phyloP scores from a whole-genome alignment of 257 asterid genomes.

The Capsicum chinense region DNA sequence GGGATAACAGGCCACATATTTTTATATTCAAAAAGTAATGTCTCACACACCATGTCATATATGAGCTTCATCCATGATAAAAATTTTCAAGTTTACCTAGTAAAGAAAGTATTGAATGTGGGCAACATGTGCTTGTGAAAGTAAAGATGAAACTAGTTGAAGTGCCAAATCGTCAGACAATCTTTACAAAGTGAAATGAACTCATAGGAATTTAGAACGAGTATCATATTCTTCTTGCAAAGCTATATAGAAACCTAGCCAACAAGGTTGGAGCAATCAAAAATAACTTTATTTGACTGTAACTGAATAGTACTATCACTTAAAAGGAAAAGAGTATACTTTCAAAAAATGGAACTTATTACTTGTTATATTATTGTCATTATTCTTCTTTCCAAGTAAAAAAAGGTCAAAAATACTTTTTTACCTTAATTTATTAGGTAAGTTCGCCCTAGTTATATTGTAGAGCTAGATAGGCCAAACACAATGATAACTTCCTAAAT shows the following conservation, averaged over 20 bases:
- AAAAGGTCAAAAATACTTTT: no score
- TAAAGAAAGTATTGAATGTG: slow-evolving; percentile 30
- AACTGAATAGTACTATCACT: slow-evolving; percentile 12
- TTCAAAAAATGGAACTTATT: no score
- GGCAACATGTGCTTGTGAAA: neutral
- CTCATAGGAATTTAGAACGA: slow-evolving; percentile 17
- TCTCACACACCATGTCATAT: no score
- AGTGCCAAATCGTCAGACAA: slow-evolving; percentile 30
- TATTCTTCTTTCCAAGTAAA: no score
- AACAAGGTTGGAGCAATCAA: slow-evolving; percentile 20
- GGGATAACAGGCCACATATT: no score
- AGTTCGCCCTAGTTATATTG: no score
- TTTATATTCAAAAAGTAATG: no score
- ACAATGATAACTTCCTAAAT: no score
- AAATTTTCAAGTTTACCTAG: neutral
- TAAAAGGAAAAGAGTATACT: neutral
- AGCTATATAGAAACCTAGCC: neutral
- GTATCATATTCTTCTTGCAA: slow-evolving; percentile 34
- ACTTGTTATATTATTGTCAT: no score
- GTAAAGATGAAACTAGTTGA: neutral
- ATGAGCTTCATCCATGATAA: no score
- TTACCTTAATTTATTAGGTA: no score
- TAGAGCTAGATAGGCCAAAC: no score
- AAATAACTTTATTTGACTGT: neutral
- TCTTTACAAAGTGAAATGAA: slow-evolving; percentile 1